These are phyloP conservation scores for Pouteria glomerata DNA, from an alignment of 148 eudicot species.

Conservation along the genomic window DNA sequence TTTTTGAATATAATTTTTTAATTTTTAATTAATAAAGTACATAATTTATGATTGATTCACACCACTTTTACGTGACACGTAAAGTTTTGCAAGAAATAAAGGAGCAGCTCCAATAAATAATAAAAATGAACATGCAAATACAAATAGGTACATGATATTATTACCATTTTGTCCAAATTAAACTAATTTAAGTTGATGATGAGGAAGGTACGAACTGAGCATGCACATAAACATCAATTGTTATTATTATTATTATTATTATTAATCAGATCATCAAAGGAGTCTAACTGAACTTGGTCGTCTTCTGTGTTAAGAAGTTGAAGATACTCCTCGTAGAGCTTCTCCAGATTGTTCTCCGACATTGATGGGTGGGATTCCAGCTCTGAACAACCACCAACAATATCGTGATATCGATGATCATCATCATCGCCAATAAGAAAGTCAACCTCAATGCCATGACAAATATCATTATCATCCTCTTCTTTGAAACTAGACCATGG, in stretches of 20 bases:
- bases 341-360: slow-evolving; percentile 19
- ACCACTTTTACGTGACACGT: no score
- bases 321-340: slow-evolving; percentile 51
- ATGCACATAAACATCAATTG: background rate
- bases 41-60: no score
- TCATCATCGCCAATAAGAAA: background rate
- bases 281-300: slow-evolving; percentile 9
- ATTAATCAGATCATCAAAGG: slow-evolving; percentile 13
- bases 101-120: no score
- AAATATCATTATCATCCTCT: slow-evolving; percentile 12
- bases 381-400: background rate
- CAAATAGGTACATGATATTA: no score
- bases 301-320: slow-evolving; percentile 39
- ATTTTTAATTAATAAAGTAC: no score
- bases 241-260: background rate
- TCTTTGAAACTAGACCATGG: slow-evolving; percentile 1
- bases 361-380: slow-evolving; percentile 3
- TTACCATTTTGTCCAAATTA: no score
- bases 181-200: no score
- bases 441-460: background rate
- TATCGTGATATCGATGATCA: background rate
- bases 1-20: no score
- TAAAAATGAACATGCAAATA: no score
- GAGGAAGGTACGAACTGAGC: background rate
- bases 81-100: no score